Base-by-base conservation (phyloP, 495 filamentous ascomycete genomes). In the Aspergillus bertholletiae region DNA sequence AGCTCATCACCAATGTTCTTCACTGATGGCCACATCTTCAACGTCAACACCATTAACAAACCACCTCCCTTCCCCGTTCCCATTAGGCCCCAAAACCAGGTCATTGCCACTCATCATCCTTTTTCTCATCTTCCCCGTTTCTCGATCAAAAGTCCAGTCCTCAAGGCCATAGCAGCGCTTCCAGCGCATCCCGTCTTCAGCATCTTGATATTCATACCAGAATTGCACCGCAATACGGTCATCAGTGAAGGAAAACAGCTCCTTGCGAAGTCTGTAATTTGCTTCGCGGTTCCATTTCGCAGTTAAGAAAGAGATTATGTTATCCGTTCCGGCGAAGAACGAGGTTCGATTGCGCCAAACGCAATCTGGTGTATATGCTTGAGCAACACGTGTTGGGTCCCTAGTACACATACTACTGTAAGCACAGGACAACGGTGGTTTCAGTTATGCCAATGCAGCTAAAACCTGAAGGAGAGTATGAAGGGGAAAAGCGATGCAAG, bases 21-120 rank as follows among this genome's bases (percentile, higher is more conserved):
- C 86, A 30, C 70, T 70, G 61, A 96, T 93, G 12, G 78, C 56
- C 7, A 90, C 90, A 0, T 76, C 66, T 56, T 96, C 79, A 7
- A 95, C 88, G 73, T 94, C 85, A 23, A 90, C 55, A 1, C 78
- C 83, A 65, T 88, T 84, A 35, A 82, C 59, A 73, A 87, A 88
- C 73, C 76, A 75, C 55, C 84, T 72, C 6, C 81, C 83, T 32
- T 70, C 61, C 0, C 72, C 73, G 63, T 77, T 69, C 22, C 74
- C 74, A 49, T 73, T 60, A 12, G 64, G 63, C 3, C 76, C 71
- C 44, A 96, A 84, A 63, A 83, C 75, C 20, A 96, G 65, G 73
- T 96, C 89, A 62, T 96, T 96, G 3, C 88, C 92, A 65, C 89
- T 94, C 92, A 96, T 96, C 84, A 86, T 84, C 41, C 90, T 69